These are phyloP conservation scores for Ustilago tritici DNA, from an alignment of 1,284 basidiomycete genomes.

Conservation along the genomic window DNA sequence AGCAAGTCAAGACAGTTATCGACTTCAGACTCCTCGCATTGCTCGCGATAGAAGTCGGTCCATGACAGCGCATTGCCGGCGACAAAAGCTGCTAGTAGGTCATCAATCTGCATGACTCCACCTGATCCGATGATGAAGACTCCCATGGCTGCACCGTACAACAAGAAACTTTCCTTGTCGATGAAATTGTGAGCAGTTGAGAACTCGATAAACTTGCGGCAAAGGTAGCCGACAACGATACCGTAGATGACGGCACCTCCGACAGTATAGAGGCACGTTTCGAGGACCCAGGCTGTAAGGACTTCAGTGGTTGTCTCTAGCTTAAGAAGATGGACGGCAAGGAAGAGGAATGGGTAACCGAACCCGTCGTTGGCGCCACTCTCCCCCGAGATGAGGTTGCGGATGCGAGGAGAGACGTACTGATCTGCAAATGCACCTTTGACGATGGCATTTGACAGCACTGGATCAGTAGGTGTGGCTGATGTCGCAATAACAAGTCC, in stretches of 20 bases:
- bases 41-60: constrained; percentile 64
- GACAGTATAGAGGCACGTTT: constrained; percentile 54
- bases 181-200: constrained; percentile 56
- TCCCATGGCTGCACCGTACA: constrained; percentile 57
- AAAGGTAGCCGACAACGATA: constrained; percentile 51
- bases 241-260: constrained; percentile 49
- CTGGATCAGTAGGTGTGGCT: constrained; percentile 60
- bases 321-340: constrained; percentile 58
- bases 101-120: constrained; percentile 57
- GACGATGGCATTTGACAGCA: constrained; percentile 60
- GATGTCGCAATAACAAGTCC: constrained; percentile 55
- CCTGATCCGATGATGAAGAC: constrained; percentile 59
- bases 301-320: constrained; percentile 36
- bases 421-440: constrained; percentile 64
- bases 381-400: constrained; percentile 64
- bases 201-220: constrained; percentile 49
- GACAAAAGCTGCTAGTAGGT: constrained; percentile 61
- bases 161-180: constrained; percentile 63
- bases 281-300: constrained; percentile 48
- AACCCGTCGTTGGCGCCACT: constrained; percentile 64
- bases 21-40: constrained; percentile 64
- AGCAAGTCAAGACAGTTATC: constrained; percentile 62
- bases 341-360: constrained; percentile 58
- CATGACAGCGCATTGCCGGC: constrained; percentile 60
- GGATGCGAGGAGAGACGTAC: constrained; percentile 59